Evolutionary conservation across 2,329 filamentous ascomycete species (phyloP).

Genomic region (Cladosporium sp.): DNA sequence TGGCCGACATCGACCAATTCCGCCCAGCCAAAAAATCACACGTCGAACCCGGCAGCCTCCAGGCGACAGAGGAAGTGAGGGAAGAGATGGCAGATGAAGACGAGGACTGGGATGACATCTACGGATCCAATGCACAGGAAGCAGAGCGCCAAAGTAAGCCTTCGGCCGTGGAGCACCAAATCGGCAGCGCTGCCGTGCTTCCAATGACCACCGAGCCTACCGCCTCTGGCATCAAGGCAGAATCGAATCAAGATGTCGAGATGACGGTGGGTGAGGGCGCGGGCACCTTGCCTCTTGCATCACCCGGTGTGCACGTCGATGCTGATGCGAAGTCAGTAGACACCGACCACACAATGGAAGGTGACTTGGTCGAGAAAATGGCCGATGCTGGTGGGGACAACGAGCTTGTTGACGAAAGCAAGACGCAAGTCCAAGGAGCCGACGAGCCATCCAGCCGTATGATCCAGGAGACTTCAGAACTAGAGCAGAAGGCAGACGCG

Average conservation of each 20-base stretch:
- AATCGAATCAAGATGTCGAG: slow-evolving; percentile 1
- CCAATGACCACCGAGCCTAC: slow-evolving; percentile 2
- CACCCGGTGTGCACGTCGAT: slow-evolving; percentile 6
- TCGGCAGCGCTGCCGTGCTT: not conserved
- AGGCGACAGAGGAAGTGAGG: slow-evolving; percentile 22
- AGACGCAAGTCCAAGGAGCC: slow-evolving; percentile 1
- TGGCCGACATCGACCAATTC: slow-evolving; percentile 17
- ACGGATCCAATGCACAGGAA: slow-evolving; percentile 24
- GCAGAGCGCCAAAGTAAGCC: slow-evolving; percentile 13
- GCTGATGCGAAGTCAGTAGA: not conserved
- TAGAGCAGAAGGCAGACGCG: slow-evolving; percentile 1
- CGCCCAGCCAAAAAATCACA: slow-evolving; percentile 9
- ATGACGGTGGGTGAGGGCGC: not conserved
- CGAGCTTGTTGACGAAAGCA: slow-evolving; percentile 13
- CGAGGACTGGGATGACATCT: slow-evolving; percentile 39
- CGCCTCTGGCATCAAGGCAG: not conserved
- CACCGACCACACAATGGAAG: not conserved
- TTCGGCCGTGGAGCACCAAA: slow-evolving; percentile 15
- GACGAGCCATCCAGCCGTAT: slow-evolving; percentile 18
- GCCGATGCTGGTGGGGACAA: slow-evolving; percentile 13
- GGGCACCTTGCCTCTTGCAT: slow-evolving; percentile 16
- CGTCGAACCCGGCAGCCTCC: slow-evolving; percentile 13
- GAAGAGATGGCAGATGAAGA: slow-evolving; percentile 35
- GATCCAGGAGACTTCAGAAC: slow-evolving; percentile 13
- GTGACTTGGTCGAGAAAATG: slow-evolving; percentile 10